Conservation (phyloP, 805 yeast species). For the Saccharomycopsis schoenii region DNA sequence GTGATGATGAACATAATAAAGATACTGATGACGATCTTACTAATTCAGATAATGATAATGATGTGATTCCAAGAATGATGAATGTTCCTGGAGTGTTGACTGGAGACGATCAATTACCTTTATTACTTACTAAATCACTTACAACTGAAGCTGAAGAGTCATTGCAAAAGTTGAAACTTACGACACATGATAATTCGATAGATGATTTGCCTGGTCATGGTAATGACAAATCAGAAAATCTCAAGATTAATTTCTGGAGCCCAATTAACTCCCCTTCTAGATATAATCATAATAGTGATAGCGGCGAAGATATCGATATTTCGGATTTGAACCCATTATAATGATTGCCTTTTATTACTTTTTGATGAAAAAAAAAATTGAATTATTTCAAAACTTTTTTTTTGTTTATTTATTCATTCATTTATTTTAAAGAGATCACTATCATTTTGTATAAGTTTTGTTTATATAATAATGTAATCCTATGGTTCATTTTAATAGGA, state of each 20-base stretch:
- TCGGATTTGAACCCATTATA: not conserved
- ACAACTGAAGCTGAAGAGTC: not conserved
- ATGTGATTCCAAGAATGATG: not conserved
- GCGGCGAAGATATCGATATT: not conserved
- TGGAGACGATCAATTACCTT: not conserved
- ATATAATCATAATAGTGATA: not conserved
- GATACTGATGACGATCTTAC: not conserved
- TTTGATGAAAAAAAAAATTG: too few relatives aligned
- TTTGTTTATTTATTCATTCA: not conserved
- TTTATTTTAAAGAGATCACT: not conserved
- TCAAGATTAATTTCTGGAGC: not conserved
- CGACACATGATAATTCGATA: not conserved
- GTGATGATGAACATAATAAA: not conserved
- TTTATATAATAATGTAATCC: not conserved
- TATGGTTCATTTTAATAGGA: not conserved
- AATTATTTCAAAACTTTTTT: not conserved
- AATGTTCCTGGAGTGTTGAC: not conserved
- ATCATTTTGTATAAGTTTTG: not conserved
- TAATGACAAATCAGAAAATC: not conserved
- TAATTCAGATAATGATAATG: not conserved
- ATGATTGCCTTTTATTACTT: too few relatives aligned
- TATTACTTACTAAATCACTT: not conserved
- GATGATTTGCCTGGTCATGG: not conserved
- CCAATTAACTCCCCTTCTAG: not conserved
- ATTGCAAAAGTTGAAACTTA: not conserved